Percentiles rank a stretch among this genome's conserved stretches.
These are phyloP conservation scores for Russula vinacea DNA, from an alignment of 768 basidiomycete species.

Conservation along the genomic window DNA sequence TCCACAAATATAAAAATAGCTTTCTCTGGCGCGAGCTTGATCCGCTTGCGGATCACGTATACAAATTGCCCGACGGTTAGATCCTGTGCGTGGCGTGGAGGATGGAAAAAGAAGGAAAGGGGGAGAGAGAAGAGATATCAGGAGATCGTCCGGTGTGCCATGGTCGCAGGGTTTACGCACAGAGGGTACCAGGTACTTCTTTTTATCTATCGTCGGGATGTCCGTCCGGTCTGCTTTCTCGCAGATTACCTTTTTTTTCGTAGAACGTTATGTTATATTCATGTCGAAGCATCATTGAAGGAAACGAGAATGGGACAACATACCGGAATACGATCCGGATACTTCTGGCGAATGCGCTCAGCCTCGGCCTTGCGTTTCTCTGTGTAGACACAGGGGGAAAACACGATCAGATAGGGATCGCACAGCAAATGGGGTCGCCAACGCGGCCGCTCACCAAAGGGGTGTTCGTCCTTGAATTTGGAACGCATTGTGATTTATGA, in stretches of 20 bases:
- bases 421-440: slow-evolving; percentile 30
- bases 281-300: no score
- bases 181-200: slow-evolving; percentile 99
- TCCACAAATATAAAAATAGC: slow-evolving; percentile 99
- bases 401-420: slow-evolving; percentile 38
- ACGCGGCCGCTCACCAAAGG: slow-evolving; percentile 68
- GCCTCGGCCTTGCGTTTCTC: slow-evolving; percentile 99
- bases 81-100: slow-evolving; percentile 76
- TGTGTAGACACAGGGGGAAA: slow-evolving; percentile 36
- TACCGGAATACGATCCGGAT: slow-evolving; percentile 96
- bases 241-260: slow-evolving; percentile 86
- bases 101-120: not conserved
- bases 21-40: slow-evolving; percentile 99
- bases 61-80: slow-evolving; percentile 98
- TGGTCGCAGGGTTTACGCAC: slow-evolving; percentile 47
- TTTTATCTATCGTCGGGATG: slow-evolving; percentile 99
- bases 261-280: not conserved
- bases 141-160: slow-evolving; percentile 5
- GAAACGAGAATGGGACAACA: slow-evolving; percentile 37
- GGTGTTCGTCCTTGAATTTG: slow-evolving; percentile 99
- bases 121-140: slow-evolving; percentile 11
- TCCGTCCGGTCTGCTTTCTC: slow-evolving; percentile 99
- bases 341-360: slow-evolving; percentile 97
- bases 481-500: slow-evolving; percentile 62
- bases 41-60: slow-evolving; percentile 99